Conservation (phyloP, 1,284 basidiomycete species). For the Xanthoconium separans region DNA sequence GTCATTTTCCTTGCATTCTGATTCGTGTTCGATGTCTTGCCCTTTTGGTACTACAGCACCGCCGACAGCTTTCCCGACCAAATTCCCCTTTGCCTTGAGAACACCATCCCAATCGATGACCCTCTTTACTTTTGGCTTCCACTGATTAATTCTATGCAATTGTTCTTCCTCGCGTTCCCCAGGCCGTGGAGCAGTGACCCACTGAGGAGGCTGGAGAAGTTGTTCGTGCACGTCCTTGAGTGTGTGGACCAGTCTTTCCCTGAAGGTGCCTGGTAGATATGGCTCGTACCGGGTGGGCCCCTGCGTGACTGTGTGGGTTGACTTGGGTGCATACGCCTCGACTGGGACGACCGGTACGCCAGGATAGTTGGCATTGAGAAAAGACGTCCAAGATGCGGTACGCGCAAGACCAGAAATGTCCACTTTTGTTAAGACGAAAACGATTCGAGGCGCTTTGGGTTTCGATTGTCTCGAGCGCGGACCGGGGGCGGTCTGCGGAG, state of each 20-base stretch:
- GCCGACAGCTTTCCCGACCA: conserved; percentile 44
- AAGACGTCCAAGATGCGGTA: conserved; percentile 65
- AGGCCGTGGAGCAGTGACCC: conserved; percentile 45
- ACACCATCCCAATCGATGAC: conserved; percentile 75
- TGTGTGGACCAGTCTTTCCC: conserved; percentile 62
- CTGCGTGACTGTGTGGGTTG: conserved; percentile 32
- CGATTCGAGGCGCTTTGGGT: conserved; percentile 46
- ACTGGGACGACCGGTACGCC: conserved; percentile 65
- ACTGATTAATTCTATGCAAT: conserved; percentile 51
- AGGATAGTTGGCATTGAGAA: conserved; percentile 59
- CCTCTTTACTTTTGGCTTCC: conserved; percentile 64
- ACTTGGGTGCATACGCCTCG: conserved; percentile 64
- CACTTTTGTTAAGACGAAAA: conserved; percentile 83
- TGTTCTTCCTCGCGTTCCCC: conserved; percentile 20
- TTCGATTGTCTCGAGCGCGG: conserved; percentile 19
- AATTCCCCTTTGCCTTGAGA: conserved; percentile 42
- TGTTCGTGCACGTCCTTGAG: conserved; percentile 68
- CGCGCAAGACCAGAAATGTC: conserved; percentile 67
- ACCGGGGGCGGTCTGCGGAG: neutral
- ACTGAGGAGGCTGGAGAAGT: conserved; percentile 67
- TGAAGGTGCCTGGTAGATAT: conserved; percentile 60
- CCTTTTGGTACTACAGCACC: conserved; percentile 38
- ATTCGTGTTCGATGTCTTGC: neutral
- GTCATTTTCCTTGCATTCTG: conserved; percentile 5
- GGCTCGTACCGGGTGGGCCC: conserved; percentile 59